phyloP scores from a whole-genome alignment of 345 rosid species.

The Nephelium lappaceum region DNA sequence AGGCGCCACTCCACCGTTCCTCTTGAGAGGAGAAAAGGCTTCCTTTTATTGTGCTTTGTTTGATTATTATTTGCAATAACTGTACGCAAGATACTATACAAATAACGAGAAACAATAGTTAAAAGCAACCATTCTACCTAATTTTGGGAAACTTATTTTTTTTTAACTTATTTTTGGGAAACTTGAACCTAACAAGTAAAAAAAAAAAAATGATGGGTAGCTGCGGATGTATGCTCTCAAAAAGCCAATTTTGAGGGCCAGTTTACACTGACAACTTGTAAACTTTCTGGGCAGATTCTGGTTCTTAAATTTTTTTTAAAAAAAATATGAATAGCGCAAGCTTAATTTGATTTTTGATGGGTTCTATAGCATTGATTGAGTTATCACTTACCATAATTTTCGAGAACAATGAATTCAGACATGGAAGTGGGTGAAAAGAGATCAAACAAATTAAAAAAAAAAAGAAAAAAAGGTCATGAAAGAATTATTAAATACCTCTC shows the following conservation, averaged over 20 bases:
- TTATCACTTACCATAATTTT: no score
- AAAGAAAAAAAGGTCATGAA: not conserved
- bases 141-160: no score
- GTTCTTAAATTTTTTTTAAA: no score
- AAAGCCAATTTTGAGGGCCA: not conserved
- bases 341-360: not conserved
- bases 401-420: not conserved
- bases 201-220: not conserved
- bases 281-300: not conserved
- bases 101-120: not conserved
- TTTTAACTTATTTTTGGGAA: no score
- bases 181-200: no score
- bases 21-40: no score
- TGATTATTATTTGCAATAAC: slow-evolving; percentile 2
- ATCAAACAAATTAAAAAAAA: not conserved
- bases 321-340: not conserved
- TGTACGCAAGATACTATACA: not conserved
- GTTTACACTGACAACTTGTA: no score
- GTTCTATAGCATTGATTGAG: no score
- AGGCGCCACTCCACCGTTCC: no score
- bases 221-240: no score
- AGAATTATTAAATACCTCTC: slow-evolving; percentile 69
- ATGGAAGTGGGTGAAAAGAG: not conserved
- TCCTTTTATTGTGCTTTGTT: not conserved
- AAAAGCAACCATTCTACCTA: not conserved